Evolutionary conservation across 2,329 filamentous ascomycete genomes (phyloP).

Genomic region (Arthrinium puccinioides): DNA sequence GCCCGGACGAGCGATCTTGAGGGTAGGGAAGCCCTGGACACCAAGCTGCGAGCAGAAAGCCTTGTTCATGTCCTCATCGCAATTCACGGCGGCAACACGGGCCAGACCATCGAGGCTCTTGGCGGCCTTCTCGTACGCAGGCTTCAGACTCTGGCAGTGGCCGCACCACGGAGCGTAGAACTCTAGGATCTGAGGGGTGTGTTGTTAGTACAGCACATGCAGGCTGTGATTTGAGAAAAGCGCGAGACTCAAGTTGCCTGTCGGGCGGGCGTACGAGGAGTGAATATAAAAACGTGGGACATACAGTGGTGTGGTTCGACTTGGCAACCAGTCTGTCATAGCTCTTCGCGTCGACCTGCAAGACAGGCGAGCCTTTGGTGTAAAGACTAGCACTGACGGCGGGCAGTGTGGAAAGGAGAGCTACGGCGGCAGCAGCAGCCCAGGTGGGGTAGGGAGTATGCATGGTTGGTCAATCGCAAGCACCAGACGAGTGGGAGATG

Average conservation of each 20-base stretch:
- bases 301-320: conserved; percentile 86
- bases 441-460: conserved; percentile 40
- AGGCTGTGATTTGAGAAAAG: too few species aligned
- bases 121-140: conserved; percentile 90
- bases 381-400: conserved; percentile 65
- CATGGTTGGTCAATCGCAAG: too few species aligned
- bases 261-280: too few species aligned
- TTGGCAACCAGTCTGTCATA: conserved; percentile 79
- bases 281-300: conserved; percentile 19
- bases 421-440: conserved; percentile 45
- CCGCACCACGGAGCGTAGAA: conserved; percentile 99
- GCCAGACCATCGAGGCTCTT: conserved; percentile 84
- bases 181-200: conserved; percentile 66
- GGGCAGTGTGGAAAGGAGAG: conserved; percentile 59
- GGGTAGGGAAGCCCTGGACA: conserved; percentile 87
- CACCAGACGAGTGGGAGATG: too few species aligned
- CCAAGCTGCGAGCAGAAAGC: conserved; percentile 77
- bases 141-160: conserved; percentile 93
- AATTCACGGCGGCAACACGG: conserved; percentile 91
- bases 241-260: too few species aligned
- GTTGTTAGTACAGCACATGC: too few species aligned
- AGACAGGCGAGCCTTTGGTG: conserved; percentile 75
- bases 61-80: conserved; percentile 92
- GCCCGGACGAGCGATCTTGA: conserved; percentile 85
- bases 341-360: conserved; percentile 71